Conservation (phyloP, 140 eudicot species). For the Senecio squalidus region DNA sequence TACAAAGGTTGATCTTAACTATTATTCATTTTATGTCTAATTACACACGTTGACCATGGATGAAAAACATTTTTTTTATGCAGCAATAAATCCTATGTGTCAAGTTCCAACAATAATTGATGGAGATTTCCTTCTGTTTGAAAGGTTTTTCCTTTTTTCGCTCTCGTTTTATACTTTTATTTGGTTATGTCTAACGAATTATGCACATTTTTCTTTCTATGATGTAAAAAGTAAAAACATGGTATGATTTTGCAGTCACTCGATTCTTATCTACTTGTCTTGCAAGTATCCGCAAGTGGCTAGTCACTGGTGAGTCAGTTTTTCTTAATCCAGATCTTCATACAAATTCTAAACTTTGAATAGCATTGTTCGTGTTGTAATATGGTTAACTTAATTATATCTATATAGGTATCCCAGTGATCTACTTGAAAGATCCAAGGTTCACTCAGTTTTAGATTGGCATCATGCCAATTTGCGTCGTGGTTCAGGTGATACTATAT, state of each 20-base stretch:
- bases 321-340: neutral
- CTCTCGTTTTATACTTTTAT: neutral
- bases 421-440: slow-evolving; percentile 49
- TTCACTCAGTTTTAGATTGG: slow-evolving; percentile 86
- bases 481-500: slow-evolving; percentile 51
- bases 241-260: slow-evolving; percentile 46
- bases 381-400: too few relatives aligned
- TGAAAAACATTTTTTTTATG: slow-evolving; percentile 1
- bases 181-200: neutral
- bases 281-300: slow-evolving; percentile 57
- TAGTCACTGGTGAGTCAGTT: slow-evolving; percentile 64
- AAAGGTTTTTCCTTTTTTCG: slow-evolving; percentile 45
- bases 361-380: too few relatives aligned
- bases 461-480: slow-evolving; percentile 79
- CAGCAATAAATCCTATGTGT: slow-evolving; percentile 81
- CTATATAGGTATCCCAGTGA: slow-evolving; percentile 75
- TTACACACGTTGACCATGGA: too few relatives aligned
- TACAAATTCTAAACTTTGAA: neutral
- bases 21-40: slow-evolving; percentile 1
- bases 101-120: slow-evolving; percentile 76
- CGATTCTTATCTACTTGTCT: slow-evolving; percentile 66
- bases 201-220: neutral
- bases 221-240: neutral
- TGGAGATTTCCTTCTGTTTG: slow-evolving; percentile 70
- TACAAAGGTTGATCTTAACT: slow-evolving; percentile 44